Conservation (phyloP, 768 basidiomycete species). For the Podaxis pistillaris region DNA sequence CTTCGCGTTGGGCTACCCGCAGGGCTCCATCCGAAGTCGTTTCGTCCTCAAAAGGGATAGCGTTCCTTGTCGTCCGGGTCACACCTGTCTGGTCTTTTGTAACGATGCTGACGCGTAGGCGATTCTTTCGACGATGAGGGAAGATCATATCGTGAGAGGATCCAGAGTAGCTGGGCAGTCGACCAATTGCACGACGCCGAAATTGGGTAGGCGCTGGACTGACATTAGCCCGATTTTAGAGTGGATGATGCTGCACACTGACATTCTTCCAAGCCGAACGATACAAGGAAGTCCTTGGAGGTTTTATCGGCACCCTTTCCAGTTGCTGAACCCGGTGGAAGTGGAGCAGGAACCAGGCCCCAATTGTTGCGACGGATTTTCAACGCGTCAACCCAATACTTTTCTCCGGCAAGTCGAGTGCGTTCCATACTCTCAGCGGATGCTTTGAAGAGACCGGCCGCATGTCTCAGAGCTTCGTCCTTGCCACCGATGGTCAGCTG, state of each 20-base stretch:
- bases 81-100: slow-evolving; percentile 29
- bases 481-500: slow-evolving; percentile 77
- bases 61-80: slow-evolving; percentile 32
- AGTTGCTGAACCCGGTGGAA: slow-evolving; percentile 64
- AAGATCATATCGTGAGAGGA: slow-evolving; percentile 50
- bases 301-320: slow-evolving; percentile 81
- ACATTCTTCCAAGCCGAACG: slow-evolving; percentile 85
- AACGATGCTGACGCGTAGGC: slow-evolving; percentile 50
- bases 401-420: slow-evolving; percentile 58
- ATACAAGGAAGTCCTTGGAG: slow-evolving; percentile 77
- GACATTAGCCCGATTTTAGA: slow-evolving; percentile 2
- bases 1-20: slow-evolving; percentile 62
- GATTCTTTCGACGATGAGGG: slow-evolving; percentile 60
- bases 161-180: slow-evolving; percentile 51
- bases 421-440: slow-evolving; percentile 72
- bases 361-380: slow-evolving; percentile 76
- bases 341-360: slow-evolving; percentile 76
- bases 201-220: slow-evolving; percentile 60
- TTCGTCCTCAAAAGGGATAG: slow-evolving; percentile 27
- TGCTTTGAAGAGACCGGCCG: slow-evolving; percentile 65
- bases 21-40: slow-evolving; percentile 50
- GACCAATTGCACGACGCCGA: slow-evolving; percentile 69
- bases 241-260: slow-evolving; percentile 24
- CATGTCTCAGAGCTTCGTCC: slow-evolving; percentile 75
- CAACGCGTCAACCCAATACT: slow-evolving; percentile 81